A percentile compares a stretch with the other conserved stretches of the same genome.
These are phyloP conservation scores for Falciphora oryzae DNA, from an alignment of 2,329 filamentous ascomycete species.

Conservation along the genomic window DNA sequence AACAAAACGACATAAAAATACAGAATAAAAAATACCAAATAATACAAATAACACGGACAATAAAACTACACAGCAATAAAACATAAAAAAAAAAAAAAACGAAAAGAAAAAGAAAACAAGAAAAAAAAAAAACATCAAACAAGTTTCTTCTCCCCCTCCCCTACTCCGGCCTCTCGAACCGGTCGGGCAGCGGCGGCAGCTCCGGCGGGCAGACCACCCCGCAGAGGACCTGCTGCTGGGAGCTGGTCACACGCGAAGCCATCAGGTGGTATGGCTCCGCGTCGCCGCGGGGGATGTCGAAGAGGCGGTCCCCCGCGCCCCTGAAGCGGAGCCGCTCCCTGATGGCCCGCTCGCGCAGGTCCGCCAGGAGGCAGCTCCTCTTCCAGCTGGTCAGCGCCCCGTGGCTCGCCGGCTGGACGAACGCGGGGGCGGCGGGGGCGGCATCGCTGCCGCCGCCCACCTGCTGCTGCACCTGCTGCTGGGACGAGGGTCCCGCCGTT, in stretches of 20 bases:
- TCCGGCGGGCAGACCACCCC: constrained; percentile 3
- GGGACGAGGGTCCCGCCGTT: not conserved
- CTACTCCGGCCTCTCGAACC: not conserved
- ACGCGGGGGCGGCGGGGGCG: not conserved
- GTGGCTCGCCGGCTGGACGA: not conserved
- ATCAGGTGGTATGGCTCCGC: constrained; percentile 4
- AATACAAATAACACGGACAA: not conserved
- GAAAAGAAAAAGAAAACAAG: not conserved
- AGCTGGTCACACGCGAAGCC: constrained; percentile 1
- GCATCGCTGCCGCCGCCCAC: not conserved
- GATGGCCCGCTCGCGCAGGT: constrained; percentile 7
- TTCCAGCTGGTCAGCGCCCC: constrained; percentile 8
- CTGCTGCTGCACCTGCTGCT: not conserved
- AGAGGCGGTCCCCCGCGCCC: constrained; percentile 4
- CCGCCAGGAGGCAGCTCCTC: constrained; percentile 3
- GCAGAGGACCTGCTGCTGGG: constrained; percentile 3
- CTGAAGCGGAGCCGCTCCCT: constrained; percentile 1
- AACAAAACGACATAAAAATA: not conserved
- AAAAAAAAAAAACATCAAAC: constrained; percentile 4
- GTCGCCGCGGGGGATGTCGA: constrained; percentile 7
- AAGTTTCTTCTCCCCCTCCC: not conserved
- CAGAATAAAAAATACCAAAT: not conserved
- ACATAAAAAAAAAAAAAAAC: not conserved
- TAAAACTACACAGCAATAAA: not conserved
- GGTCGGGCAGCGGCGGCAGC: not conserved